Base-by-base conservation (phyloP, 306 rosid species). In the Datisca glomerata region DNA sequence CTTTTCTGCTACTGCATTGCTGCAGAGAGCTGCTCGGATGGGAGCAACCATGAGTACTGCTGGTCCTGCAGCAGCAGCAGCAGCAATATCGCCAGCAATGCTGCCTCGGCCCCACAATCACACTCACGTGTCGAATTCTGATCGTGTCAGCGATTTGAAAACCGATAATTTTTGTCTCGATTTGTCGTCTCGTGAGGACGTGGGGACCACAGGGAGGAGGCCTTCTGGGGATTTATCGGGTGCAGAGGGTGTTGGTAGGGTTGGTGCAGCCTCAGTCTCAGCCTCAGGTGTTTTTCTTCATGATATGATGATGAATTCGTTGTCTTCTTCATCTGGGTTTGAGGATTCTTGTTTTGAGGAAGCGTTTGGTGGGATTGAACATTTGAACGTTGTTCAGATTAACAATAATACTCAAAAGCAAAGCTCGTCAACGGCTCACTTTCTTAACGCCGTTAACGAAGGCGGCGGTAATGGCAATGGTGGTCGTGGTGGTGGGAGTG, bases 11-110 rank as follows among this genome's bases (percentile, higher is more conserved):
- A 85, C 96, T 36, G 98, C 96, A 19, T 67, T 91, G 74, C 77
- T 91, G 13, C 98, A 91, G 80, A 91, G 78, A 61, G 96, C 98
- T 55, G 92, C 98, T 23, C 85, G 80, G 47, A 80, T 89, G 81
- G 97, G 98, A 48, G 83, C 95, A 42, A 84, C 91, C 41, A 68
- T 69, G n/a, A n/a, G n/a, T n/a, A n/a, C n/a, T n/a, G n/a, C n/a
- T n/a, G n/a, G n/a, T n/a, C n/a, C n/a, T n/a, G n/a, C n/a, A n/a
- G n/a, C n/a, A n/a, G n/a, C n/a, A n/a, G n/a, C n/a, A n/a, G n/a
- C n/a, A n/a, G n/a, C n/a, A n/a, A n/a, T n/a, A n/a, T n/a, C n/a
- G n/a, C n/a, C n/a, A n/a, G n/a, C n/a, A n/a, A n/a, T n/a, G n/a
- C n/a, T n/a, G n/a, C n/a, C n/a, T n/a, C n/a, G n/a, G n/a, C n/a